Percentiles rank a stretch among this genome's conserved stretches.
These are phyloP conservation scores for Sphagnum magellanicum DNA, from an alignment of 228 moss, liverwort and hornwort genomes.

Conservation along the genomic window DNA sequence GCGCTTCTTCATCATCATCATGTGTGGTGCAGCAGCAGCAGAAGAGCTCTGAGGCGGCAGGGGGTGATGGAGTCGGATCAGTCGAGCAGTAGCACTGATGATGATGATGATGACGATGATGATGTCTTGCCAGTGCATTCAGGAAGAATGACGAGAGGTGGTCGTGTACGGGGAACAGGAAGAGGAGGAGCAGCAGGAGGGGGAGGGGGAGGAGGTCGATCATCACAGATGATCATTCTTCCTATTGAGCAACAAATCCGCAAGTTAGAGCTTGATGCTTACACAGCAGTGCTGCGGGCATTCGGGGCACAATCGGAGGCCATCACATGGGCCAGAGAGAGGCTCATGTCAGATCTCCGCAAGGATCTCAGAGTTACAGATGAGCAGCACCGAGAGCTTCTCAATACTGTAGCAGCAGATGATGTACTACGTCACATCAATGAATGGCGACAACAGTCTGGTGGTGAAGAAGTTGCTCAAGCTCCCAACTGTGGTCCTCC, in stretches of 20 bases:
- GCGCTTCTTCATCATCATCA: background rate
- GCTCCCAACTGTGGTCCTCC: conserved; percentile 7
- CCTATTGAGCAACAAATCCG: conserved; percentile 39
- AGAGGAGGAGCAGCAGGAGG: conserved; percentile 1
- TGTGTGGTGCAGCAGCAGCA: background rate
- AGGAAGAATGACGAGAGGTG: conserved; percentile 16
- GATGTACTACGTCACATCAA: conserved; percentile 58
- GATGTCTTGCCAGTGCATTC: conserved; percentile 9
- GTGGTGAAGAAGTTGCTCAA: conserved; percentile 17
- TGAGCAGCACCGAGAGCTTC: conserved; percentile 71
- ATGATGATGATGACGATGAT: conserved; percentile 3
- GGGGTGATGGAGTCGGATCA: background rate
- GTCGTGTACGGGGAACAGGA: conserved; percentile 12
- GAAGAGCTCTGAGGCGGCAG: background rate
- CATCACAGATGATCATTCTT: background rate
- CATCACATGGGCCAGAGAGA: conserved; percentile 66
- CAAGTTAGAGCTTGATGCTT: conserved; percentile 59
- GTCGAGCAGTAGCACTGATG: background rate
- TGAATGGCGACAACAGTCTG: conserved; percentile 36
- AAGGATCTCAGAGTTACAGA: conserved; percentile 82
- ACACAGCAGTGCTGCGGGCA: conserved; percentile 52
- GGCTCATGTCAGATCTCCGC: conserved; percentile 65
- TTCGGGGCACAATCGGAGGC: conserved; percentile 53
- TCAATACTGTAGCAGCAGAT: conserved; percentile 52
- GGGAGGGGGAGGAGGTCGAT: background rate